phyloP scores from a whole-genome alignment of 139 green algal species.

The Tetradesmus obliquus region DNA sequence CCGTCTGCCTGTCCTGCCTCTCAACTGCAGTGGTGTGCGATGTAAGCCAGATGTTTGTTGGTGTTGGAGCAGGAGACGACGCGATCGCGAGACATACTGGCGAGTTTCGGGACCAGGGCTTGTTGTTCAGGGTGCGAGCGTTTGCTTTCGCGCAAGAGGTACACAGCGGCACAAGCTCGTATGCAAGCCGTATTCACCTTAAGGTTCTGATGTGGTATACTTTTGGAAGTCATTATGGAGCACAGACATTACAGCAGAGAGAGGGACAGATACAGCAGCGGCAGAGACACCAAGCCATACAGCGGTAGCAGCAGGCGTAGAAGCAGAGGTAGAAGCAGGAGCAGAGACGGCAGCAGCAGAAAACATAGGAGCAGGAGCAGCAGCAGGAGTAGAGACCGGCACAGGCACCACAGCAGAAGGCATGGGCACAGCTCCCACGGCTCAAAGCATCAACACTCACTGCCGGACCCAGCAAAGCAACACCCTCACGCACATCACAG shows the following conservation, averaged over 20 bases:
- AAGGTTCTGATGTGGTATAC: neutral
- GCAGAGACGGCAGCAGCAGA: neutral
- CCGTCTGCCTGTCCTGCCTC: neutral
- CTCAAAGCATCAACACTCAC: neutral
- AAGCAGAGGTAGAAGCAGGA: neutral
- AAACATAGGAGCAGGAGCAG: neutral
- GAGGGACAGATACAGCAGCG: neutral
- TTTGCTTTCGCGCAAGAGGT: neutral
- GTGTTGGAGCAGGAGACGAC: no score
- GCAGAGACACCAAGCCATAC: neutral
- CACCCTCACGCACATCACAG: neutral
- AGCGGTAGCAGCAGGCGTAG: neutral
- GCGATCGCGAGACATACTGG: neutral
- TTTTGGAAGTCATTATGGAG: neutral
- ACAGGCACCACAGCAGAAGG: constrained; percentile 14
- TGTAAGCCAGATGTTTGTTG: neutral
- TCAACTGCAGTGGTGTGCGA: neutral
- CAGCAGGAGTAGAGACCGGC: neutral
- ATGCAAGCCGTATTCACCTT: no score
- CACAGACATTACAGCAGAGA: neutral
- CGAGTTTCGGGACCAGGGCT: neutral
- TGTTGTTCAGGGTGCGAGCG: neutral
- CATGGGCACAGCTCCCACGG: neutral
- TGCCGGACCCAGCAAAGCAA: neutral
- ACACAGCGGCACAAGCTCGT: neutral